These are phyloP conservation scores for Raphanus hybrid DNA, from an alignment of 441 rosid species.

Conservation along the genomic window DNA sequence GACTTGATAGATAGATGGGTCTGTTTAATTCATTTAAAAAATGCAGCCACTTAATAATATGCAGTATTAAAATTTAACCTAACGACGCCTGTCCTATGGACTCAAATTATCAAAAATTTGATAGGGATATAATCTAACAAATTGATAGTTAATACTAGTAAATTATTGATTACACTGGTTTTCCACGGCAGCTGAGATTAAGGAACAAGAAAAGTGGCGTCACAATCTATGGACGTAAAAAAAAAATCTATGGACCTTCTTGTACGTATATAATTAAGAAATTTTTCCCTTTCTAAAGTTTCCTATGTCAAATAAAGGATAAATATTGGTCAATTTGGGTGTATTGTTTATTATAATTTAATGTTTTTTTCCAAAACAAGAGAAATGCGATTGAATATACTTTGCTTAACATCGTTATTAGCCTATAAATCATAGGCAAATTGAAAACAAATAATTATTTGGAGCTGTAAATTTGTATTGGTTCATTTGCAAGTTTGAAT, in stretches of 20 bases:
- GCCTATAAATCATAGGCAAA: too few relatives aligned
- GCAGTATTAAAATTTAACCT: conserved; percentile 27
- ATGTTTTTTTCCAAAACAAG: conserved; percentile 30
- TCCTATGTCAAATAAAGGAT: conserved; percentile 6
- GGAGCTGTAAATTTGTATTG: background rate
- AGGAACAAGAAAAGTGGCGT: conserved; percentile 47
- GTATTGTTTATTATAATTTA: conserved; percentile 25
- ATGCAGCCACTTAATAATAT: conserved; percentile 28
- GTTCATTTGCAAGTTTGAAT: background rate
- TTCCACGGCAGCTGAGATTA: conserved; percentile 41
- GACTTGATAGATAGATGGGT: conserved; percentile 27
- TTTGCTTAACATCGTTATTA: conserved; percentile 4
- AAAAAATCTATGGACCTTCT: conserved; percentile 43
- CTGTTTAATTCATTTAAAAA: conserved; percentile 17
- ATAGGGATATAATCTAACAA: conserved; percentile 35
- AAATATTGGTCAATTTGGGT: conserved; percentile 23
- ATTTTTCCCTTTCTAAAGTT: conserved; percentile 21
- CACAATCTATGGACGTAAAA: conserved; percentile 45
- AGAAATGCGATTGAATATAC: background rate
- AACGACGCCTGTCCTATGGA: conserved; percentile 42
- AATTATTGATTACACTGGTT: conserved; percentile 17
- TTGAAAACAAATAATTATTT: background rate
- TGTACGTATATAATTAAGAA: conserved; percentile 22
- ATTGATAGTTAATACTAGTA: background rate
- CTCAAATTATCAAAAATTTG: conserved; percentile 39